Percentiles rank a stretch among this genome's conserved stretches.
Conservation (phyloP, 768 basidiomycete genomes). For the Suillus ampliporus region DNA sequence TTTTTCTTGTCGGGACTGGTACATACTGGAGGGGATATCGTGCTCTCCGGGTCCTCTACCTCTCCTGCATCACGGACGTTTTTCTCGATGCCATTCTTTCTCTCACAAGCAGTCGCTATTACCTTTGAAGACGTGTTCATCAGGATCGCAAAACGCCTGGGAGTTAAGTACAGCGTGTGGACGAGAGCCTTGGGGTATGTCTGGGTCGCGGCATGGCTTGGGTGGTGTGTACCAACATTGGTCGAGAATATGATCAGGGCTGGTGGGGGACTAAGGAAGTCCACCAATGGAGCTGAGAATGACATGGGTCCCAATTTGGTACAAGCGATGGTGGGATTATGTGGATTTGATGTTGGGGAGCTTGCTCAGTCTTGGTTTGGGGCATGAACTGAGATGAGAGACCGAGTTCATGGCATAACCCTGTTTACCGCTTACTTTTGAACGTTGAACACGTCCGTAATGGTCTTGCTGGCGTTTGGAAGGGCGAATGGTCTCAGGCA, state of each 20-base stretch:
- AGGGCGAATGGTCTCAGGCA: neutral
- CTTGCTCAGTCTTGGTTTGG: neutral
- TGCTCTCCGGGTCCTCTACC: constrained; percentile 17
- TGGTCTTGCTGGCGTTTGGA: neutral
- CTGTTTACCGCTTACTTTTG: neutral
- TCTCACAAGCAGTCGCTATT: constrained; percentile 39
- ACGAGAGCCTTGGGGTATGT: constrained; percentile 27
- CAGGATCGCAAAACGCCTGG: constrained; percentile 15
- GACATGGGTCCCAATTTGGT: neutral
- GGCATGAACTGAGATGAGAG: neutral
- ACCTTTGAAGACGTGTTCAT: constrained; percentile 39
- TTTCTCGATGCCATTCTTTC: constrained; percentile 31
- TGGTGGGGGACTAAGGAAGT: neutral
- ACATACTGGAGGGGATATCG: constrained; percentile 41
- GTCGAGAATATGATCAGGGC: constrained; percentile 3
- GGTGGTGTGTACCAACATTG: neutral
- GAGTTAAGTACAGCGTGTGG: constrained; percentile 11
- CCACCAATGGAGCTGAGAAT: neutral
- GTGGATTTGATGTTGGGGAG: neutral
- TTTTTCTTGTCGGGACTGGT: constrained; percentile 43
- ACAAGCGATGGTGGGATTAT: neutral
- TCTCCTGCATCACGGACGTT: constrained; percentile 15
- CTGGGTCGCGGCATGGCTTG: constrained; percentile 39
- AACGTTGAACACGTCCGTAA: neutral
- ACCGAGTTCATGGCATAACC: neutral